These are phyloP conservation scores for Ceratobasidium sp. DNA, from an alignment of 1,284 basidiomycete species.

Conservation along the genomic window DNA sequence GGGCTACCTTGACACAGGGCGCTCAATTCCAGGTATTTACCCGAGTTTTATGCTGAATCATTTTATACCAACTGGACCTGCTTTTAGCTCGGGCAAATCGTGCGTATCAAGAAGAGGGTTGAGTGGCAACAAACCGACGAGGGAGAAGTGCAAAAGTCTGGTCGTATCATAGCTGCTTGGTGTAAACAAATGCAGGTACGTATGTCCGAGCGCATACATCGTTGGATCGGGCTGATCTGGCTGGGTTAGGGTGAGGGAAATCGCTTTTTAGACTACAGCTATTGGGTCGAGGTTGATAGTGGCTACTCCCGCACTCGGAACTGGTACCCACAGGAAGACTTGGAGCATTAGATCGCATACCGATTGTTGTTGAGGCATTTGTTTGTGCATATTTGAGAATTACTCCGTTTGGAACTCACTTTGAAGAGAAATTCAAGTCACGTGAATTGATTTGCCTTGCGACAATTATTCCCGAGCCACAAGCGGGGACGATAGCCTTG, in stretches of 20 bases:
- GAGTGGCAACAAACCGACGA: conserved; percentile 30
- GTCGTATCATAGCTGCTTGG: conserved; percentile 30
- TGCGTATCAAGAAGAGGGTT: conserved; percentile 36
- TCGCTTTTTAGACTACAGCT: conserved; percentile 35
- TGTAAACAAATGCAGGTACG: conserved; percentile 37
- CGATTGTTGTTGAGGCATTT: not conserved
- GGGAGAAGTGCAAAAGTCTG: conserved; percentile 23
- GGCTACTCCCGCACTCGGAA: not conserved
- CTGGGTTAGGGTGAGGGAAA: conserved; percentile 6
- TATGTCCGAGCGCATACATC: not conserved
- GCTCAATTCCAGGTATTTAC: conserved; percentile 33
- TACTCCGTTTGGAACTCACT: not conserved
- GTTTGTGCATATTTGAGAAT: not conserved
- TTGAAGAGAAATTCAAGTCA: not conserved
- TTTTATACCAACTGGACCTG: not conserved
- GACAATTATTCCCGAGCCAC: not conserved
- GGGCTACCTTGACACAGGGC: conserved; percentile 7
- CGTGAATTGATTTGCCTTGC: not conserved
- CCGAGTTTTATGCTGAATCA: not conserved
- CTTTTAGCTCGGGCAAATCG: conserved; percentile 15
- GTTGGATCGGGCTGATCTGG: not conserved
- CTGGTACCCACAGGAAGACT: conserved; percentile 41
- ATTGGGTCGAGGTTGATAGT: conserved; percentile 26
- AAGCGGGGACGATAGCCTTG: not conserved
- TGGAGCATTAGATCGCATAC: conserved; percentile 6